Conservation (phyloP, 306 rosid genomes). For the Inga leiocalycina region DNA sequence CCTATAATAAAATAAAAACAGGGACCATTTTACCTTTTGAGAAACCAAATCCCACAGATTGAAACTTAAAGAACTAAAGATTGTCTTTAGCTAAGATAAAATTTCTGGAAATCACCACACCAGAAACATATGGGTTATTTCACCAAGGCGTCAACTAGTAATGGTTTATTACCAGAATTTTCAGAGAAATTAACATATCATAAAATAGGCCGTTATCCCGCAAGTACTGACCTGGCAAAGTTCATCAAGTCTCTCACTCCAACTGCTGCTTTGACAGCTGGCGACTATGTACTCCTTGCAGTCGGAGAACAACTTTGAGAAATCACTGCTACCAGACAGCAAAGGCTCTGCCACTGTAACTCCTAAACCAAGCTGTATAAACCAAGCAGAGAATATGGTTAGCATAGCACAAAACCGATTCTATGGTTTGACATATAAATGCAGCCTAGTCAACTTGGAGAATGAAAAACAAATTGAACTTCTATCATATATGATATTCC, state of each 20-base stretch:
- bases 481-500: conserved; percentile 1
- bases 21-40: too few relatives aligned
- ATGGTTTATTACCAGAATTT: conserved; percentile 11
- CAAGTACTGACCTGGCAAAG: conserved; percentile 72
- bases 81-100: background rate
- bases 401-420: conserved; percentile 37
- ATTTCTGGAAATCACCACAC: conserved; percentile 14
- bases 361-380: conserved; percentile 87
- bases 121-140: conserved; percentile 14
- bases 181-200: background rate
- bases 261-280: conserved; percentile 58
- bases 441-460: background rate
- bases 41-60: too few relatives aligned
- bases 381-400: conserved; percentile 42
- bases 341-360: conserved; percentile 69
- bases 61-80: too few relatives aligned
- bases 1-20: too few relatives aligned
- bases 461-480: conserved; percentile 7
- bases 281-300: conserved; percentile 81
- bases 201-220: conserved; percentile 22
- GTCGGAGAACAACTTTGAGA: conserved; percentile 80
- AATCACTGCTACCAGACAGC: conserved; percentile 57
- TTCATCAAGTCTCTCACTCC: conserved; percentile 75
- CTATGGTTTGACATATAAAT: background rate
- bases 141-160: conserved; percentile 12